Percentiles rank a stretch among this genome's conserved stretches.
These are phyloP conservation scores for Colletotrichum euphorbiae DNA, from an alignment of 2,329 filamentous ascomycete species.

Conservation along the genomic window DNA sequence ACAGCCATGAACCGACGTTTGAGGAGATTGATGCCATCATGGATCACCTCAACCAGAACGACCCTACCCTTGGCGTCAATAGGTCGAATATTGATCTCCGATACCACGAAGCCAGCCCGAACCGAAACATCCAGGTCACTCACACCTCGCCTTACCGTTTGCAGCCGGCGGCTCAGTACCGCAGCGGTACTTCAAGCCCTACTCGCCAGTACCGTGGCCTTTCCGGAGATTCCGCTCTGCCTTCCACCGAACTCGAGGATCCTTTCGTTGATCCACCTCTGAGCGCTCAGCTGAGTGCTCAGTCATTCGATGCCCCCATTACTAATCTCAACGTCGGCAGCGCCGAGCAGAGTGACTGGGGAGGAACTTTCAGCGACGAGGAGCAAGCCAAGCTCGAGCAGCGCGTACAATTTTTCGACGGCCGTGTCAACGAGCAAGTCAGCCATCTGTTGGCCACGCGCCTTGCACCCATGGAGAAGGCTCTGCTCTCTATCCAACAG, in stretches of 20 bases:
- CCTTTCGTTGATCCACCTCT: conserved; percentile 67
- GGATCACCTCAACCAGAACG: conserved; percentile 81
- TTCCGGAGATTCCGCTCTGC: conserved; percentile 61
- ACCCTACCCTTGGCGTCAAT: conserved; percentile 81
- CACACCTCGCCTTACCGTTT: conserved; percentile 66
- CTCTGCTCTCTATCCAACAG: conserved; percentile 80
- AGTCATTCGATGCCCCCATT: conserved; percentile 67
- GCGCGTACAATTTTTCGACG: conserved; percentile 89
- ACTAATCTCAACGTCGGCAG: conserved; percentile 73
- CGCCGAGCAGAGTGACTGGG: conserved; percentile 88
- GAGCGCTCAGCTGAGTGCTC: conserved; percentile 58
- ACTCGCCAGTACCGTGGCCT: conserved; percentile 67
- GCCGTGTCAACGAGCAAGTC: conserved; percentile 87
- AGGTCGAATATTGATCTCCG: conserved; percentile 59
- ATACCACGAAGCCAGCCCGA: conserved; percentile 60
- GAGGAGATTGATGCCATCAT: conserved; percentile 95
- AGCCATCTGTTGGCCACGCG: conserved; percentile 80
- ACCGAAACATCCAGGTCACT: conserved; percentile 52
- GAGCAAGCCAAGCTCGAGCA: conserved; percentile 86
- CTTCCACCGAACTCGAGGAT: conserved; percentile 70
- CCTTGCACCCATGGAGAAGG: conserved; percentile 83
- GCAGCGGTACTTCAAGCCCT: conserved; percentile 80
- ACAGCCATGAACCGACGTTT: conserved; percentile 65
- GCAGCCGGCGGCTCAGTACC: conserved; percentile 63
- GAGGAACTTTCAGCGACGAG: conserved; percentile 82